Evolutionary conservation across 768 basidiomycete species (phyloP), one percentile per base, ranked within the genome.

Genomic region (Russula lepida): DNA sequence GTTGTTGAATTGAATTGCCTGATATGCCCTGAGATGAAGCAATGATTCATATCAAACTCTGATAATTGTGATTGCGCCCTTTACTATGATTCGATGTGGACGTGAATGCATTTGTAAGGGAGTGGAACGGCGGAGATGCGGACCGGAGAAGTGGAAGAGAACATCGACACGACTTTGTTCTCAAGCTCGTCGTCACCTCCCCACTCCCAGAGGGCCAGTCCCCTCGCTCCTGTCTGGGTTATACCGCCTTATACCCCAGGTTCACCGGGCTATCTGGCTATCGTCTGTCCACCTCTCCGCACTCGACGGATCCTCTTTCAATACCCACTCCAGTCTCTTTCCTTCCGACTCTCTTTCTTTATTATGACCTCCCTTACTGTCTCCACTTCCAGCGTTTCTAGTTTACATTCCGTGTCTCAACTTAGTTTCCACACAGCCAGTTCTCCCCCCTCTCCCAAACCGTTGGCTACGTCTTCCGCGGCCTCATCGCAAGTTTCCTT

Each of bases 401-500:
- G 66, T 57, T 27, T 62, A 59, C 46, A 61, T 25, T 68, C 67
- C 21, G 50, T 66, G 11, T 73, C 72, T 39, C 69, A 64, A 51
- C 64, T 66, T 66, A 70, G 66, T 61, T 60, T 71, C 55, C 64
- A 64, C 58, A 64, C 67, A 33, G 65, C 66, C 64, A 44, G 67
- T 65, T 19, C 68, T 59, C 48, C 70, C n/a, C 67, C 66, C 27
- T 71, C 71, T 9, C 62, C 62, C 51, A 68, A 64, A 12, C 65
- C 65, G 7, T 57, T 49, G n/a, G 62, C 68, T n/a, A 57, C 57
- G 35, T 67, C 66, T 46, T 77, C 76, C 39, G 74, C 80, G 33
- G 81, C 82, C 27, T 81, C 86, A 8, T 85, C 85, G 35, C 79
- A 76, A 58, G 59, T 75, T 35, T 84, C 85, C 27, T 73, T 84